phyloP scores from a whole-genome alignment of 768 basidiomycete species.

The Podaxis sp. region DNA sequence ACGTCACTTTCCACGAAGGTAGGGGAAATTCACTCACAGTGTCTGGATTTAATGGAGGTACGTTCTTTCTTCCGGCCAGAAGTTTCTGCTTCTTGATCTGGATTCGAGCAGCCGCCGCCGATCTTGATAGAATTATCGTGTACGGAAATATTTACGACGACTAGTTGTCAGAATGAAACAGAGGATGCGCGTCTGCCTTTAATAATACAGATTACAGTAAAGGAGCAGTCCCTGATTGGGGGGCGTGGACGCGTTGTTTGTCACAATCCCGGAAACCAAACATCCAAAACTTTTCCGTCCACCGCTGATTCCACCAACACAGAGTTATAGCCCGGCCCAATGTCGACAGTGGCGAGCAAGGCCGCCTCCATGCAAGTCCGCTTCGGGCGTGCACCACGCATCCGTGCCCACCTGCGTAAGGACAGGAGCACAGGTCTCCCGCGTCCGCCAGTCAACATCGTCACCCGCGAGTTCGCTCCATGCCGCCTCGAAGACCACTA shows the following conservation, averaged over 20 bases:
- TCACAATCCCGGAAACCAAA: conserved; percentile 1
- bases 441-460: conserved; percentile 64
- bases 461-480: conserved; percentile 68
- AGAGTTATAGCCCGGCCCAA: background rate
- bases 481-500: conserved; percentile 86
- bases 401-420: conserved; percentile 42
- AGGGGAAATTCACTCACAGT: background rate
- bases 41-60: conserved; percentile 12
- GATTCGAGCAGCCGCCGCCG: background rate
- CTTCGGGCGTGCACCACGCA: conserved; percentile 54
- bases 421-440: conserved; percentile 61
- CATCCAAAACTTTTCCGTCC: conserved; percentile 3
- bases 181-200: background rate
- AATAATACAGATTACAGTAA: no score
- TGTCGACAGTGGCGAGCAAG: conserved; percentile 8
- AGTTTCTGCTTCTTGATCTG: background rate
- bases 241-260: conserved; percentile 8
- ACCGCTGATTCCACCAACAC: background rate
- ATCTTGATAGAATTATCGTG: conserved; percentile 9
- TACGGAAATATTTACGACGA: conserved; percentile 8
- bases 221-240: background rate
- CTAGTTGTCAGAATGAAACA: background rate
- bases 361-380: conserved; percentile 23
- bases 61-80: background rate
- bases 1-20: conserved; percentile 22